Base-by-base conservation (phyloP, 306 rosid genomes). In the Cyclanthera cordifolia region DNA sequence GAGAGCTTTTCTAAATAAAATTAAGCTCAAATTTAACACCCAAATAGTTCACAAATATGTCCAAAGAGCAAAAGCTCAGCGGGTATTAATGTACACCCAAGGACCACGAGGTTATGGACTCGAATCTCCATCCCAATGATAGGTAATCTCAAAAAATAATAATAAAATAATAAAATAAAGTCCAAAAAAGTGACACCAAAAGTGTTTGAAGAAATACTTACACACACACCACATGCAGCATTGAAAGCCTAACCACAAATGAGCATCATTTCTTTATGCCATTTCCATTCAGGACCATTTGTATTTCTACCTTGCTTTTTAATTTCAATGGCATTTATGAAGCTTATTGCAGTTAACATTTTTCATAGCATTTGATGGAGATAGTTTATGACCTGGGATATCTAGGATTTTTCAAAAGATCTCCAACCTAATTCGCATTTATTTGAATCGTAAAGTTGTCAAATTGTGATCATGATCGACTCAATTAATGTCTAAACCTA, bases 191-290 rank as follows among this genome's bases (percentile, higher is more conserved):
- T 15, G 5, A 6, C 13, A 57, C 64, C 64, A 4, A 54, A 54
- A 30, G 24, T 34, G 47, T 59, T 59, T 17, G 27, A 60, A 16
- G 67, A 59, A 59, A 59, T 59, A 47, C 67, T 32, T 60, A 34
- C 39, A 60, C 43, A 56, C 63, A 57, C 64, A 57, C 64, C 43
- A 57, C 64, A 30, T 57, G 64, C 43, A 57, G 64, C 43, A 57
- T 57, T 57, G 21, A 57, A 57, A 57, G 64, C 64, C 64, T 8
- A 57, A 28, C 43, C 14, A 57, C 43, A 28, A 21, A 56, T 56
- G 61, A 13, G 43, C 13, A 57, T 57, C 41, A 57, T 57, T 57
- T 39, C 64, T 27, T 57, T 57, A 27, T 55, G 19, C n/a, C 4
- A 28, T 5, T 3, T 57, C n/a, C n/a, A n/a, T 15, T 41, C 2